These are phyloP conservation scores for Pseudoneurospora amorphoporcata DNA, from an alignment of 495 filamentous ascomycete species.

Conservation along the genomic window DNA sequence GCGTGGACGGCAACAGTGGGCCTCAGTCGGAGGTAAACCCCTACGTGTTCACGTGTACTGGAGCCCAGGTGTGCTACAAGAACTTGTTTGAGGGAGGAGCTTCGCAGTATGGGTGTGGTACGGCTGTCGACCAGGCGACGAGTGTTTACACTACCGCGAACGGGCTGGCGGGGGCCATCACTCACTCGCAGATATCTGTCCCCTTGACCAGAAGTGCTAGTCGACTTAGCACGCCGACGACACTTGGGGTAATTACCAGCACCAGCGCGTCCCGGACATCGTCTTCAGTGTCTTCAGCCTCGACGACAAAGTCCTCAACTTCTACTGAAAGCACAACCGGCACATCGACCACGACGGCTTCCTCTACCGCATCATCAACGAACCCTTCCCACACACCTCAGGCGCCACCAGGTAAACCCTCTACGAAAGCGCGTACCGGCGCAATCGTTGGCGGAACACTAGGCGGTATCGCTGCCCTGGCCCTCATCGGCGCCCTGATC, in stretches of 20 bases:
- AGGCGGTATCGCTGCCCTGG: constrained; percentile 25
- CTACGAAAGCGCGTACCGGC: constrained; percentile 21
- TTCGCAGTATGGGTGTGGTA: constrained; percentile 40
- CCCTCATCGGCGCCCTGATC: constrained; percentile 19
- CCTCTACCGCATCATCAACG: constrained; percentile 1
- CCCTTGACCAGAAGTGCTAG: constrained; percentile 22
- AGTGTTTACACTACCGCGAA: constrained; percentile 30
- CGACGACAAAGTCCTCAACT: constrained; percentile 5
- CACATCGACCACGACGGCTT: constrained; percentile 10
- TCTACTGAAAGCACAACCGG: constrained; percentile 10
- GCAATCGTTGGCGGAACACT: constrained; percentile 38
- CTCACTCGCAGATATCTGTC: constrained; percentile 19
- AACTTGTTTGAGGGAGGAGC: constrained; percentile 39
- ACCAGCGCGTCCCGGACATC: constrained; percentile 5
- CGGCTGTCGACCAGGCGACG: constrained; percentile 30
- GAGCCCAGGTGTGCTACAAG: constrained; percentile 33
- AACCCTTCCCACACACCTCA: constrained; percentile 3
- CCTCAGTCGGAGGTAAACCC: constrained; percentile 39
- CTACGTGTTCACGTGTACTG: constrained; percentile 37
- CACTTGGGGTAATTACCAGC: constrained; percentile 16
- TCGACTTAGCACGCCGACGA: constrained; percentile 27
- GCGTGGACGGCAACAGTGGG: constrained; percentile 35
- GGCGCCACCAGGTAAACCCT: constrained; percentile 4
- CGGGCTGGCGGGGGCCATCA: constrained; percentile 21
- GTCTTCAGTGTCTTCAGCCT: constrained; percentile 5